Evolutionary conservation across 768 basidiomycete genomes (phyloP), one percentile per base, ranked within the genome.

Genomic region (Tricholoma bakamatsutake): DNA sequence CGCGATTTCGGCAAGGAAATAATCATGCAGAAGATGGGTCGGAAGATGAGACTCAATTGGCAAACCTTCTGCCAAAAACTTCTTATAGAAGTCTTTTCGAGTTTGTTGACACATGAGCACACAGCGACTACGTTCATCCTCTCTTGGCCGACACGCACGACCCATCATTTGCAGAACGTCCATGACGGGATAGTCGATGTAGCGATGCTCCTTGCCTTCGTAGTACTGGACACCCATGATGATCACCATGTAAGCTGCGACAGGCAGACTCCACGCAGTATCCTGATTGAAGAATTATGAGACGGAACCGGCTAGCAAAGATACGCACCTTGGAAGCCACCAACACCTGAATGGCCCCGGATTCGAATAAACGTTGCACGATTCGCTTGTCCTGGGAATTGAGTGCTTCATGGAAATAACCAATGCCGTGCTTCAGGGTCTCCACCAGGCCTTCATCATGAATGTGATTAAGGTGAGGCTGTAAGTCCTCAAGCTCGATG

Each of bases 111-210:
- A 93, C 94, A 99, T 98, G 35, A 98, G 75, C 2, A 99, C 88
- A 64, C 96, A 98, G 12, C 93, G 88, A 62, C 92, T 94, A 56
- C 88, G 85, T 2, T 88, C 85, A 62, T 98, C 97, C 62, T 93
- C 84, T 39, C 73, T 69, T 6, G 97, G 96, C 13, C 95, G 87
- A 68, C 95, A 98, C 0, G 97, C 97, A n/a, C 87, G 83, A 42
- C 96, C 97, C 87, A 98, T 96, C 96, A 99, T 98, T 67, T 98
- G 97, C 1, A 98, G 80, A 5, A 99, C 90, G 63, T 98, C 96
- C 81, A 96, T 96, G 56, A 99, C 93, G 3, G 96, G 94, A 67
- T 98, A 98, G 70, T 98, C 97, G 61, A 95, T 80, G 62, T 99
- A 99, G 45, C 97, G 90, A 66, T 98, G 97, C 64, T 99, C 97